Base-by-base conservation (phyloP, 768 basidiomycete species). In the Tylopilus plumbeoviolaceoides region DNA sequence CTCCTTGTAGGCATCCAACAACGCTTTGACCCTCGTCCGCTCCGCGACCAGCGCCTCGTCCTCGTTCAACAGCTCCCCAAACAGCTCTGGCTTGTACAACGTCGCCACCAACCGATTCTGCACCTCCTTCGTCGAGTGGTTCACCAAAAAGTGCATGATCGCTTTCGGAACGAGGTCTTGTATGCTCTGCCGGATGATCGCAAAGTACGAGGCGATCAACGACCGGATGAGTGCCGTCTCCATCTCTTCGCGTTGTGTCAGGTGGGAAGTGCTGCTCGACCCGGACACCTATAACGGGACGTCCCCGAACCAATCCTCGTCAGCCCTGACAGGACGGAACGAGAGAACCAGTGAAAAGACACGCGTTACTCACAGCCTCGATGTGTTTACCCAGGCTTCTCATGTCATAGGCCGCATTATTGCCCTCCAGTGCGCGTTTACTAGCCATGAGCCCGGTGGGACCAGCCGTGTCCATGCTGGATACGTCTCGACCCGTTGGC, bases 131-230 rank as follows among this genome's bases (percentile, higher is more conserved):
- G 92, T 87, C n/a, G 95, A 95, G 65, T 91, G 81, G 72, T 97
- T 98, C 66, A 99, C 95, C 57, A 98, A 80, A 61, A 94, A 83
- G 73, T 98, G 95, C 95, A 98, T 98, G 74, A 97, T 88, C 20
- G 95, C 93, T 72, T 99, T 99, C 31, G 97, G 97, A 18, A 99
- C 82, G 51, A 98, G 79, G 69, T 99, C 97, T 60, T 98, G 92
- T 57, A 99, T 97, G 66, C 87, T 91, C 70, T 98, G 95, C 40
- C 97, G 87, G 21, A 95, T 89, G 65, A 99, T 98, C 54, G 82
- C 77, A 73, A 99, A 99, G 75, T 99, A 99, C 12, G 92, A 94
- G 25, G 86, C 82, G 65, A 99, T 98, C 59, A 98, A 81, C 7
- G 91, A 90, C 48, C 95, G 87, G 66, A 99, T 98, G 56, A 99